Percentiles rank a stretch among this genome's conserved stretches.
These are phyloP conservation scores for Fusarium brachygibbosum DNA, from an alignment of 2,329 filamentous ascomycete genomes.

Conservation along the genomic window DNA sequence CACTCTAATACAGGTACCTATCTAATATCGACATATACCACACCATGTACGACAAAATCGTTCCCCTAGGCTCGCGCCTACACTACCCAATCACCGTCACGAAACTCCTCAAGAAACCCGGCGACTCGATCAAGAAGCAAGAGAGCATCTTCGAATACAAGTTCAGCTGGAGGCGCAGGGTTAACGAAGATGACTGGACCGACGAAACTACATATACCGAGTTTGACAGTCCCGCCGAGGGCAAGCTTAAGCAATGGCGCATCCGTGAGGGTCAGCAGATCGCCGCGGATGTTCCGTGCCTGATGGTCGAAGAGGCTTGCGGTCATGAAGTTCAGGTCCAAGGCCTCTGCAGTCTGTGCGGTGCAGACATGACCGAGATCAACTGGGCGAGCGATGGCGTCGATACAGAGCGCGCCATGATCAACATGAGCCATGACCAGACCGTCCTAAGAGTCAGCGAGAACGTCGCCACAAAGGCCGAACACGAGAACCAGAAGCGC, in stretches of 20 bases:
- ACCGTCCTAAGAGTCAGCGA: constrained; percentile 87
- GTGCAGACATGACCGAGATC: constrained; percentile 94
- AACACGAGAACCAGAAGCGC: constrained; percentile 87
- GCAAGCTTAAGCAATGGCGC: constrained; percentile 81
- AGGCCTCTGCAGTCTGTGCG: constrained; percentile 91
- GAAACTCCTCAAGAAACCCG: constrained; percentile 81
- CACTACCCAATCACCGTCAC: constrained; percentile 95
- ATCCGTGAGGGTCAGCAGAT: constrained; percentile 77
- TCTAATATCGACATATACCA: constrained; percentile 22
- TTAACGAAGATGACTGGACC: constrained; percentile 73
- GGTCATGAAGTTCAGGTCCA: constrained; percentile 91
- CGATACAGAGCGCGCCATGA: constrained; percentile 87
- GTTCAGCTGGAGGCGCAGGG: constrained; percentile 82
- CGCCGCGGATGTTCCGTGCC: constrained; percentile 67
- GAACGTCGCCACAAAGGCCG: constrained; percentile 82
- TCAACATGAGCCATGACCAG: constrained; percentile 96
- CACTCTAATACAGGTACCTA: neutral
- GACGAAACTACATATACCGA: constrained; percentile 78
- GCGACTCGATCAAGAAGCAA: constrained; percentile 81
- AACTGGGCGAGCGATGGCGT: constrained; percentile 85
- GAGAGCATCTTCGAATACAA: constrained; percentile 88
- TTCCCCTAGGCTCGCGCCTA: constrained; percentile 72
- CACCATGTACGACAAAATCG: constrained; percentile 57
- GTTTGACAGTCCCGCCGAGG: constrained; percentile 88
- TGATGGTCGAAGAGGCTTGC: constrained; percentile 91